Percentiles rank a stretch among this genome's conserved stretches.
Evolutionary conservation across 2,329 filamentous ascomycete genomes (phyloP).

Genomic region (Zarea fungicola): DNA sequence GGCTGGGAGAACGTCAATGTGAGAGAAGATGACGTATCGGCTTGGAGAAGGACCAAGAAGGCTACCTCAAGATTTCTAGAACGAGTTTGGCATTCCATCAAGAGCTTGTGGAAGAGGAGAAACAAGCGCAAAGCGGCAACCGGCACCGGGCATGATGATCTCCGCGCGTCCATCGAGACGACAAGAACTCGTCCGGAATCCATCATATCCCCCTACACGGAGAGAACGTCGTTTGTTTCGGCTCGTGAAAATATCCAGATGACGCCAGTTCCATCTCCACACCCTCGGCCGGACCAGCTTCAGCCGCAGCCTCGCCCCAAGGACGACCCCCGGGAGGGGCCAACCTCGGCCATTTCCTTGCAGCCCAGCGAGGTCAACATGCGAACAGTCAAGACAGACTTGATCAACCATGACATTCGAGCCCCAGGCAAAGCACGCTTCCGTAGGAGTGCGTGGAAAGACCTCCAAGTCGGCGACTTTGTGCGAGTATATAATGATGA

Average conservation of each 20-base stretch:
- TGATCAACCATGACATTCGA: slow-evolving; percentile 70
- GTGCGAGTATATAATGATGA: slow-evolving; percentile 95
- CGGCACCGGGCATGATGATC: slow-evolving; percentile 36
- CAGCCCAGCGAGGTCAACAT: no score
- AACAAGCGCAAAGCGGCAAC: slow-evolving; percentile 39
- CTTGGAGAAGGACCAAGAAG: slow-evolving; percentile 90
- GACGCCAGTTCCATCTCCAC: slow-evolving; percentile 88
- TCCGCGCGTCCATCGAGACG: slow-evolving; percentile 52
- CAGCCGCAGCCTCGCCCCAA: no score
- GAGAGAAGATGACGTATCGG: slow-evolving; percentile 74
- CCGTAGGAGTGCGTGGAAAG: slow-evolving; percentile 93
- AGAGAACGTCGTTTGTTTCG: no score
- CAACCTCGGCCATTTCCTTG: no score
- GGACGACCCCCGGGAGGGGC: no score
- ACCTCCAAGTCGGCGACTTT: slow-evolving; percentile 89
- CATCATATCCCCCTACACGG: no score
- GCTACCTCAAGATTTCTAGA: slow-evolving; percentile 61
- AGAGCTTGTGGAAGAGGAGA: slow-evolving; percentile 44
- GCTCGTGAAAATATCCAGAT: slow-evolving; percentile 77
- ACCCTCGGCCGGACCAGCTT: slow-evolving; percentile 29
- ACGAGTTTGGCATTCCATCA: slow-evolving; percentile 44
- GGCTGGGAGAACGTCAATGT: slow-evolving; percentile 94
- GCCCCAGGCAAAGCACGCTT: slow-evolving; percentile 70
- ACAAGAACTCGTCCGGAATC: no score
- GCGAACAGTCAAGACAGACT: slow-evolving; percentile 43